Evolutionary conservation across 75 land plant species (phyloP).

Genomic region (Ceratopteris richardii): DNA sequence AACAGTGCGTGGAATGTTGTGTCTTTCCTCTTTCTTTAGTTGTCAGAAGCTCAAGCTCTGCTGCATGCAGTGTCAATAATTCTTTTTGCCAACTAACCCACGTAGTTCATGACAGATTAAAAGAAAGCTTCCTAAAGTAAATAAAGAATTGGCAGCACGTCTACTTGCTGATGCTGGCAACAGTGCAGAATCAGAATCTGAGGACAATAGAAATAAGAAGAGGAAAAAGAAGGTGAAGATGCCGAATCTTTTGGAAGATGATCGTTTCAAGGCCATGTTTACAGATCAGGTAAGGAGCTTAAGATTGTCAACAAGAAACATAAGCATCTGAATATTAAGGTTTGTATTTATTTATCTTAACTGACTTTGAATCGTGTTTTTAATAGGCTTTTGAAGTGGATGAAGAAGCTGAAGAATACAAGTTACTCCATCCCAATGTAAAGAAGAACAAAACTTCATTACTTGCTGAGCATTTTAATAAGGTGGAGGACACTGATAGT

Average conservation of each 20-base stretch:
- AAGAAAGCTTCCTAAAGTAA: slow-evolving; percentile 86
- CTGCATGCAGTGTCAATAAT: too few species aligned
- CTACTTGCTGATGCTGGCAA: slow-evolving; percentile 30
- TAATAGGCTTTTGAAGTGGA: slow-evolving; percentile 82
- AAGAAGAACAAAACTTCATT: slow-evolving; percentile 45
- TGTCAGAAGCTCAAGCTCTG: too few species aligned
- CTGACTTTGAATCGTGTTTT: background rate
- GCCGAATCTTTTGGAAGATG: slow-evolving; percentile 48
- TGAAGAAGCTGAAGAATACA: slow-evolving; percentile 56
- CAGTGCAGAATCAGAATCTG: background rate
- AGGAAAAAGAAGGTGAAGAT: background rate
- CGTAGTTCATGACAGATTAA: too few species aligned
- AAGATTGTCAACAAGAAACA: background rate
- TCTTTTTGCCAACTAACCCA: too few species aligned
- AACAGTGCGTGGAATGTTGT: slow-evolving; percentile 50
- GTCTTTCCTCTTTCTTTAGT: background rate
- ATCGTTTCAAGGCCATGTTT: slow-evolving; percentile 70
- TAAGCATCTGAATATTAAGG: too few species aligned
- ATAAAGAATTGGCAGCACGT: slow-evolving; percentile 51
- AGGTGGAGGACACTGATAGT: slow-evolving; percentile 40
- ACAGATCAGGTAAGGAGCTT: slow-evolving; percentile 47
- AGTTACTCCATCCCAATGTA: slow-evolving; percentile 56
- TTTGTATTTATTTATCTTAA: too few species aligned
- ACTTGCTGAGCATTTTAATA: slow-evolving; percentile 75
- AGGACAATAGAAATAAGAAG: background rate